phyloP scores from a whole-genome alignment of 768 basidiomycete species.

The Heimioporus sp. region DNA sequence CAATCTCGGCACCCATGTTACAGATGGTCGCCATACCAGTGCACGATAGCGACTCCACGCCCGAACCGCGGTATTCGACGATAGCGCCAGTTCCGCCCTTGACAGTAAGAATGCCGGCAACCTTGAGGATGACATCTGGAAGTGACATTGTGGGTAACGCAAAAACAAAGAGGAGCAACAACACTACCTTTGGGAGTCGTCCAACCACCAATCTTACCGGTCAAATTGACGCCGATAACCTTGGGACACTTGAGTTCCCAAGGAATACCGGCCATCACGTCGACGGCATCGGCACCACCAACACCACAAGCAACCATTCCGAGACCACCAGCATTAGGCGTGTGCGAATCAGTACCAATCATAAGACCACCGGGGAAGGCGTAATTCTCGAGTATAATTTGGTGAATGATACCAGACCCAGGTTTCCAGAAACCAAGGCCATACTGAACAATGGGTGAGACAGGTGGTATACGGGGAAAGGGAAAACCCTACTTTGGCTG shows the following conservation, averaged over 20 bases:
- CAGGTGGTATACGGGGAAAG: not conserved
- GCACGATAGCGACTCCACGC: slow-evolving; percentile 94
- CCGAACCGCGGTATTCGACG: slow-evolving; percentile 94
- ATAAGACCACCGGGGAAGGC: slow-evolving; percentile 99
- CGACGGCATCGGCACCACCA: slow-evolving; percentile 98
- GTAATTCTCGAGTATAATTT: slow-evolving; percentile 99
- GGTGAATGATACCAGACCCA: slow-evolving; percentile 98
- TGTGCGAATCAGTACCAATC: slow-evolving; percentile 99
- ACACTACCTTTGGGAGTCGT: slow-evolving; percentile 89
- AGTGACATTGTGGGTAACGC: slow-evolving; percentile 9
- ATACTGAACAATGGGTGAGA: slow-evolving; percentile 50
- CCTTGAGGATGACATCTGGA: slow-evolving; percentile 95
- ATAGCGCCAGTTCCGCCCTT: slow-evolving; percentile 99
- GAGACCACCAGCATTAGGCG: slow-evolving; percentile 98
- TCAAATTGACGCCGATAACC: slow-evolving; percentile 96
- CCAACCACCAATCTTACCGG: slow-evolving; percentile 95
- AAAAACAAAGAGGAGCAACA: not conserved
- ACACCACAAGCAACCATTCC: slow-evolving; percentile 99
- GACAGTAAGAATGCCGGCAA: slow-evolving; percentile 97
- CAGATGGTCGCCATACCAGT: slow-evolving; percentile 99
- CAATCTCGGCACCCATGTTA: slow-evolving; percentile 99
- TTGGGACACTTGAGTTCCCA: slow-evolving; percentile 99
- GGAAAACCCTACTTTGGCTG: slow-evolving; percentile 67
- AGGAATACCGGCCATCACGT: slow-evolving; percentile 96
- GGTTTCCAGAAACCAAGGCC: slow-evolving; percentile 99